Evolutionary conservation across 257 asterid species (phyloP), one percentile per base, ranked within the genome.

Genomic region (Nicotiana attenuata): DNA sequence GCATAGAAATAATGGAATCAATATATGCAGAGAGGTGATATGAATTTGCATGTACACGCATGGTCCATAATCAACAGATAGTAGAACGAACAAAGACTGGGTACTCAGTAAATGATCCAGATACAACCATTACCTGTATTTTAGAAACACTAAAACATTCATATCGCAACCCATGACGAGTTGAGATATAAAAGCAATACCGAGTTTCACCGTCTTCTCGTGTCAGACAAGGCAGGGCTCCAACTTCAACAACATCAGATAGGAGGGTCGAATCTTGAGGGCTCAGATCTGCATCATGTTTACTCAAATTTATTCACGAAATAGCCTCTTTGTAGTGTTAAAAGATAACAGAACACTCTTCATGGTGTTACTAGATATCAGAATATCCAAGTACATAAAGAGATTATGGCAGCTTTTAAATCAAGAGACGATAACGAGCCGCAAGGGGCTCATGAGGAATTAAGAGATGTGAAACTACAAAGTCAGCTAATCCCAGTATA

Each of bases 241-340:
- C 97, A 47, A 94, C 94, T 87, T 92, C 93, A 85, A 90, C 89
- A 81, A 94, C 88, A 82, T 96, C 99, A 52, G 97, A 89, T 35
- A 96, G 87, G 50, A 91, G 88, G 33, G 99, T 91, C 22, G 99
- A 96, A 87, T 96, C 99, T 84, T 89, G 99, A 4, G 99, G 99
- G 73, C 98, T 91, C 86, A 96, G 85, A 89, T 96, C 99, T 96
- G 92, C 77, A 85, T 5, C 41, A 35, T 35, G 52, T 50, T 47
- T 47, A 75, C 10, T 75, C 61, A 50, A 50, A 22, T 22, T 33
- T 3, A 3, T 73, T 73, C 79, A 50, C 7, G 79, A 73, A 8
- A 24, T 24, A 13, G 2, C 61, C 63, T 7, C 79, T 24, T 7
- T 15, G 16, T 7, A 7, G 24, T 13, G 35, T 71, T 0, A 41